Percentiles rank a stretch among this genome's conserved stretches.
phyloP scores from a whole-genome alignment of 2,329 filamentous ascomycete species.

The Neodidymelliopsis sp. region DNA sequence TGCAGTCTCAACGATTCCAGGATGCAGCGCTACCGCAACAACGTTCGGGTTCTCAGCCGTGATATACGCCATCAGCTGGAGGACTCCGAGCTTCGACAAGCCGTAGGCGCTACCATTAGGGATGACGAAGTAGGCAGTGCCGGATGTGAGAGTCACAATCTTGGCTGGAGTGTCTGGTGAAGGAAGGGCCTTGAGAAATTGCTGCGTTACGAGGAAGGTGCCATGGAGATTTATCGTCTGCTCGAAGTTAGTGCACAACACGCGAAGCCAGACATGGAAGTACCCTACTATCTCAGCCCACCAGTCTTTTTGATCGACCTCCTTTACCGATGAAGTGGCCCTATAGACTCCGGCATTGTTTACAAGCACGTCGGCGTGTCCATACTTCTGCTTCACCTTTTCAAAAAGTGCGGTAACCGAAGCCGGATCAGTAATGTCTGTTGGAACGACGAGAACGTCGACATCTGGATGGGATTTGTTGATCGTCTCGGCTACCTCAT shows the following conservation, averaged over 20 bases:
- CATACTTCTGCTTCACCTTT: slow-evolving; percentile 29
- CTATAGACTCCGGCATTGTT: slow-evolving; percentile 29
- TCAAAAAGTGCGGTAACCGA: slow-evolving; percentile 31
- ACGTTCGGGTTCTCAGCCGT: slow-evolving; percentile 31
- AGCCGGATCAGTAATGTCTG: slow-evolving; percentile 40
- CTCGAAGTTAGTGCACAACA: neutral
- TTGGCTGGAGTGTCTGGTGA: slow-evolving; percentile 25
- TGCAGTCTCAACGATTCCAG: slow-evolving; percentile 24
- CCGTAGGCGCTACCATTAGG: slow-evolving; percentile 25
- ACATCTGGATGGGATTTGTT: slow-evolving; percentile 38
- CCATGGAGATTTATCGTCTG: slow-evolving; percentile 48
- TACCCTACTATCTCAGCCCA: slow-evolving; percentile 35
- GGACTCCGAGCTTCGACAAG: slow-evolving; percentile 28
- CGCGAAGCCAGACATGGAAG: neutral
- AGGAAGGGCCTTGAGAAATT: slow-evolving; percentile 38
- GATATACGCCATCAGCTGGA: slow-evolving; percentile 29
- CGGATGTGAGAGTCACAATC: slow-evolving; percentile 33
- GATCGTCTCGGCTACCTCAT: slow-evolving; percentile 32
- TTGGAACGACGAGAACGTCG: slow-evolving; percentile 38
- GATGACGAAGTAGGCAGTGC: slow-evolving; percentile 22
- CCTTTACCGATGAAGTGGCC: slow-evolving; percentile 22
- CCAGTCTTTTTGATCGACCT: slow-evolving; percentile 28
- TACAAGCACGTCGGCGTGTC: slow-evolving; percentile 33
- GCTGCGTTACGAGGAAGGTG: slow-evolving; percentile 42
- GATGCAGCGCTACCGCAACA: slow-evolving; percentile 28